Percentiles rank a stretch among this genome's conserved stretches.
These are phyloP conservation scores for Phlyctochytrium planicorne DNA, from an alignment of 192 early-diverging fungal species.

Conservation along the genomic window DNA sequence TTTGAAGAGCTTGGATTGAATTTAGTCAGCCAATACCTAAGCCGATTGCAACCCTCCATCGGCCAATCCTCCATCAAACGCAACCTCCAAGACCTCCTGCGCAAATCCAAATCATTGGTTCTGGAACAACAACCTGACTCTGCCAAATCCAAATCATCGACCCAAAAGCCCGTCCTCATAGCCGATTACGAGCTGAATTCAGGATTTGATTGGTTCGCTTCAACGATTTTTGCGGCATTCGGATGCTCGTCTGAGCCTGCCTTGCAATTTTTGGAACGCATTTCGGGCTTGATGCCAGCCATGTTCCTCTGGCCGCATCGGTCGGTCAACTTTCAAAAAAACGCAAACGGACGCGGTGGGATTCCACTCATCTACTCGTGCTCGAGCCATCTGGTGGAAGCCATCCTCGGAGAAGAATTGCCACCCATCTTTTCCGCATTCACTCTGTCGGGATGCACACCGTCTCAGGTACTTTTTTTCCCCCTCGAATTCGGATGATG, in stretches of 20 bases:
- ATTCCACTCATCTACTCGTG: constrained; percentile 40
- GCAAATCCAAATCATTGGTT: no score
- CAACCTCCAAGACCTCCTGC: no score
- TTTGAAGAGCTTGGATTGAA: no score
- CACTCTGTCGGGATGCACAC: constrained; percentile 49
- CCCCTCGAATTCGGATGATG: not conserved
- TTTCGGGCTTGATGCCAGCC: constrained; percentile 22
- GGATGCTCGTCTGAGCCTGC: constrained; percentile 20
- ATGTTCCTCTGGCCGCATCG: constrained; percentile 35
- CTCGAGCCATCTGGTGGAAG: constrained; percentile 43
- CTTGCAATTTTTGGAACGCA: constrained; percentile 13
- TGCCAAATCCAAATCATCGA: no score
- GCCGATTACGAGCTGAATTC: constrained; percentile 3
- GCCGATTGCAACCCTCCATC: no score
- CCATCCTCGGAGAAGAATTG: constrained; percentile 40
- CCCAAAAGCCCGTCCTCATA: not conserved
- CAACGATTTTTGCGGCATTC: constrained; percentile 36
- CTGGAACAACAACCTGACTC: no score
- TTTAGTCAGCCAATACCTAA: no score
- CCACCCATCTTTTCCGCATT: constrained; percentile 47
- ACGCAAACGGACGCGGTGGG: not conserved
- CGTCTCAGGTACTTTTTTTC: constrained; percentile 47
- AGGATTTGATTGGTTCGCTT: constrained; percentile 47
- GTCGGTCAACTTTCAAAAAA: not conserved
- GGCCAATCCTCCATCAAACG: no score